phyloP scores from a whole-genome alignment of 176 grass and related monocot species.

The Stipa capillata region DNA sequence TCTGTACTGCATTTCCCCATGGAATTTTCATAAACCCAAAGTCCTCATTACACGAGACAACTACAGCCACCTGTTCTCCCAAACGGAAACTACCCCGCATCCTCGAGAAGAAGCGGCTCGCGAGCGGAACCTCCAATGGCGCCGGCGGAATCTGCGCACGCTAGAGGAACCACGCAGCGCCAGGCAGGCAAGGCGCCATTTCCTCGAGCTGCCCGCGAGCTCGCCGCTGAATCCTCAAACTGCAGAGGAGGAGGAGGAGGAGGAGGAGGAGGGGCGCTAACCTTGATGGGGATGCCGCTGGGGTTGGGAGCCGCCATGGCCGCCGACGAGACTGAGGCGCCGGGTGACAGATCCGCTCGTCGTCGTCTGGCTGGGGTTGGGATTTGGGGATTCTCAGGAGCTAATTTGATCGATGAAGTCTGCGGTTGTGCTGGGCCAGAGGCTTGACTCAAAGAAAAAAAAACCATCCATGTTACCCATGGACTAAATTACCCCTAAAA shows the following conservation, averaged over 20 bases:
- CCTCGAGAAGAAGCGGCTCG: not conserved
- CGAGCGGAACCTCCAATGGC: not conserved
- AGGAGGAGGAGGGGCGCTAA: not conserved
- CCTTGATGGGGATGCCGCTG: constrained; percentile 34
- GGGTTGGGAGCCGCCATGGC: constrained; percentile 31
- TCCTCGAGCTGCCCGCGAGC: not conserved
- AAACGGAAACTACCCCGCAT: not conserved
- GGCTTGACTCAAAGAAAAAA: too few species aligned
- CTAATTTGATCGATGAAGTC: too few species aligned
- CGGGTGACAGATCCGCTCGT: constrained; percentile 12
- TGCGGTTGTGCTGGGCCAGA: too few species aligned
- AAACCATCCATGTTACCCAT: too few species aligned
- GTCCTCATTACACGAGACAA: not conserved
- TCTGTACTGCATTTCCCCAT: not conserved
- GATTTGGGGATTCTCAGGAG: not conserved
- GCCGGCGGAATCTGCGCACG: not conserved
- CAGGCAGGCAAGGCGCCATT: not conserved
- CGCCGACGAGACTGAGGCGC: not conserved
- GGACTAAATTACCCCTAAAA: too few species aligned
- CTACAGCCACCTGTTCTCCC: not conserved
- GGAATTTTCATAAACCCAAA: not conserved
- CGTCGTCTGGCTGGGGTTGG: not conserved
- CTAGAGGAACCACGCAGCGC: not conserved
- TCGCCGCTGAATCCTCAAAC: not conserved
- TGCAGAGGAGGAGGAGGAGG: not conserved